These are phyloP conservation scores for Vitis hybrid DNA, from an alignment of 177 flowering plant genomes.

Conservation along the genomic window DNA sequence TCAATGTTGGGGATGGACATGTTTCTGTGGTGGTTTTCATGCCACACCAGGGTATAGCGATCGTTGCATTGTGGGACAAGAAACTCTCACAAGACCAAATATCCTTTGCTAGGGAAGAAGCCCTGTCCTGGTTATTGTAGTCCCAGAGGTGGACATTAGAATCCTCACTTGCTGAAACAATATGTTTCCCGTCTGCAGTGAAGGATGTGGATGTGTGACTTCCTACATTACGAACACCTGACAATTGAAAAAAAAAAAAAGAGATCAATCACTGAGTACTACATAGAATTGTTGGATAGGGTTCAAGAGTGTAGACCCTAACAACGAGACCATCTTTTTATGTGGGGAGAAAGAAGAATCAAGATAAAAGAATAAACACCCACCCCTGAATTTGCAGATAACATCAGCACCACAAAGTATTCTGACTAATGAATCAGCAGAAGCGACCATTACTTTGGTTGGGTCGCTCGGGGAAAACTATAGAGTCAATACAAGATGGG, in stretches of 20 bases:
- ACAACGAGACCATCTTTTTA: too few relatives aligned
- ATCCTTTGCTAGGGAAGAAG: conserved; percentile 36
- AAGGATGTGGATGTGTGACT: conserved; percentile 69
- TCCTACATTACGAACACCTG: conserved; percentile 52
- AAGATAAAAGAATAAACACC: conserved; percentile 10
- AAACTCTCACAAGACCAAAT: conserved; percentile 61
- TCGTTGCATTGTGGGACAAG: conserved; percentile 44
- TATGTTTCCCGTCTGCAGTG: conserved; percentile 73
- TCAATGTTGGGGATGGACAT: conserved; percentile 17
- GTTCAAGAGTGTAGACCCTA: too few relatives aligned
- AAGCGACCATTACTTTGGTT: conserved; percentile 62
- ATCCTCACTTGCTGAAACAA: conserved; percentile 76
- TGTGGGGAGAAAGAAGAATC: too few relatives aligned
- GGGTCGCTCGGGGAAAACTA: conserved; percentile 73
- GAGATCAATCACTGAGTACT: not conserved
- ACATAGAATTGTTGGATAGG: too few relatives aligned
- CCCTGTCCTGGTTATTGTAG: conserved; percentile 31
- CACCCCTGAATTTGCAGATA: conserved; percentile 65
- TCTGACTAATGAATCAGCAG: conserved; percentile 74
- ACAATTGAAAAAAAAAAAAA: not conserved
- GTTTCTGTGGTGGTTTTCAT: conserved; percentile 24
- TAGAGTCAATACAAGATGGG: not conserved
- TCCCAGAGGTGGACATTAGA: conserved; percentile 76
- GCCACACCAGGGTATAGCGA: conserved; percentile 88
- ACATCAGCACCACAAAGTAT: conserved; percentile 55